Evolutionary conservation across 2,329 filamentous ascomycete genomes (phyloP).

Genomic region (Cucurbitaria berberidis): DNA sequence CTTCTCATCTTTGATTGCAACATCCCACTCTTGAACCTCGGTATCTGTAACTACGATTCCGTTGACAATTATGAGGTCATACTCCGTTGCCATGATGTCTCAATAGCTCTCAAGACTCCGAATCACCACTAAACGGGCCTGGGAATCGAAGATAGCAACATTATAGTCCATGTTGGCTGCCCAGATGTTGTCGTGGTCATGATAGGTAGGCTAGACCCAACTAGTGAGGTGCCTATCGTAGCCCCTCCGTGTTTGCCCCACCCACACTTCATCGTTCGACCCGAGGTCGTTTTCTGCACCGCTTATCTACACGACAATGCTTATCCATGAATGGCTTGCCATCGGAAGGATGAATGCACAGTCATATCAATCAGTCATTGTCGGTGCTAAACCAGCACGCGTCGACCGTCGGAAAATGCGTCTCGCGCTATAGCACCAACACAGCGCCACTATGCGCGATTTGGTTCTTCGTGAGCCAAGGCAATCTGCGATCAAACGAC

Average conservation of each 20-base stretch:
- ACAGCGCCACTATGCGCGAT: neutral
- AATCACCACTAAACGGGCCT: neutral
- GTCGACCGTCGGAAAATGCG: conserved; percentile 13
- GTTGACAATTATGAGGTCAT: conserved; percentile 52
- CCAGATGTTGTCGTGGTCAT: conserved; percentile 12
- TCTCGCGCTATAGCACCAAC: neutral
- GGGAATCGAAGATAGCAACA: neutral
- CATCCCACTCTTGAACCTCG: conserved; percentile 48
- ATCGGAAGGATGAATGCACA: conserved; percentile 6
- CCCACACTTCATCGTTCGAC: conserved; percentile 11
- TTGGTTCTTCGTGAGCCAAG: neutral
- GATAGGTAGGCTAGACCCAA: conserved; percentile 19
- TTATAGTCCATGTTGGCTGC: conserved; percentile 3
- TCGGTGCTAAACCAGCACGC: neutral
- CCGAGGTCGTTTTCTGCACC: conserved; percentile 13
- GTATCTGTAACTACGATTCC: conserved; percentile 52
- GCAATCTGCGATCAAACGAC: neutral
- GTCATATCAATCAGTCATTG: conserved; percentile 25
- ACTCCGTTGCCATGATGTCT: conserved; percentile 20
- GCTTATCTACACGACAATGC: conserved; percentile 25
- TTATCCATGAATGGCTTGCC: conserved; percentile 6
- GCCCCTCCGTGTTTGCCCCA: conserved; percentile 33
- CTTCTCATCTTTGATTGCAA: conserved; percentile 53
- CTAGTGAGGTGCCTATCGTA: conserved; percentile 28
- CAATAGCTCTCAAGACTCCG: neutral